phyloP scores from a whole-genome alignment of 2,329 filamentous ascomycete genomes.

The Aureobasidium sp. region DNA sequence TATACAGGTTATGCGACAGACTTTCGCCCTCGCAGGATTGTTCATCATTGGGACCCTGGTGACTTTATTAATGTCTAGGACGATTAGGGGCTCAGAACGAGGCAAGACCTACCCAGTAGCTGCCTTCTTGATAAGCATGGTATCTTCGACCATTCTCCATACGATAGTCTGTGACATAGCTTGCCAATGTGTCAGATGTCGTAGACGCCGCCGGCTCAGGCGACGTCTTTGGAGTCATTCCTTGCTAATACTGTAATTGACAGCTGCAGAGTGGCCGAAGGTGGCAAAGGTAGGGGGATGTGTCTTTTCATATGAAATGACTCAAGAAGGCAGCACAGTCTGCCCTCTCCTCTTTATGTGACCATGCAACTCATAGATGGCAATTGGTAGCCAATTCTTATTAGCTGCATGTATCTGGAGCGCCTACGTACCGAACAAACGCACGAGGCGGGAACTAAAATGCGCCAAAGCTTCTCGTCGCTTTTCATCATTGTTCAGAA shows the following conservation, averaged over 20 bases:
- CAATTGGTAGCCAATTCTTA: conserved; percentile 12
- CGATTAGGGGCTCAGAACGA: not conserved
- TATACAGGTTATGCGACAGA: conserved; percentile 38
- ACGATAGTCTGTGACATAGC: conserved; percentile 19
- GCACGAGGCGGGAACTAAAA: conserved; percentile 4
- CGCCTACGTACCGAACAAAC: conserved; percentile 6
- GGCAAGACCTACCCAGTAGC: conserved; percentile 21
- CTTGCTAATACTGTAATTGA: not conserved
- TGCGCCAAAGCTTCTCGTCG: conserved; percentile 1
- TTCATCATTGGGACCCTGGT: conserved; percentile 37
- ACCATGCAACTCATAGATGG: not conserved
- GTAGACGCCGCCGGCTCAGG: conserved; percentile 1
- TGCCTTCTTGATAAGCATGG: conserved; percentile 30
- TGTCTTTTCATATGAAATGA: not conserved
- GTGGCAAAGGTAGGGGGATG: not conserved
- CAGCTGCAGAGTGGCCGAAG: not conserved
- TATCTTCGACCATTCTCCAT: conserved; percentile 32
- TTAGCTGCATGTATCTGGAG: conserved; percentile 11
- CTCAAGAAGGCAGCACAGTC: not conserved
- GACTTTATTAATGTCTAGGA: not conserved
- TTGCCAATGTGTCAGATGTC: conserved; percentile 15
- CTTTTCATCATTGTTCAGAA: not conserved
- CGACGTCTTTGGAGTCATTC: conserved; percentile 1
- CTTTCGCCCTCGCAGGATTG: conserved; percentile 38
- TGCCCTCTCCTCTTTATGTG: not conserved